phyloP scores from a whole-genome alignment of 1,284 basidiomycete genomes.

The Ganoderma lingzhi region DNA sequence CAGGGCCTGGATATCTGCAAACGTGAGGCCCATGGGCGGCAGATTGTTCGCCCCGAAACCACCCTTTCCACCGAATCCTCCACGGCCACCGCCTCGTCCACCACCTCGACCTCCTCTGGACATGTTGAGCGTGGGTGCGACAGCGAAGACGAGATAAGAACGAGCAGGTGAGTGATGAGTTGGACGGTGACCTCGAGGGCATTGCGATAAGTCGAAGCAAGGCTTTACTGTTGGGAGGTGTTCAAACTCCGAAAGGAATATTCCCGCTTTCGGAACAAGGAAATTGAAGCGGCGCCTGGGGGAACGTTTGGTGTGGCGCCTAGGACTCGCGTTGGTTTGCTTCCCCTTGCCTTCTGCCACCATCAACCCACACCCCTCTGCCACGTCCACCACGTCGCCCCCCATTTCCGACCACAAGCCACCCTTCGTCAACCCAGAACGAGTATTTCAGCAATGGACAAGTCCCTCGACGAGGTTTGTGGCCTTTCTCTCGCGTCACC shows the following conservation, averaged over 20 bases:
- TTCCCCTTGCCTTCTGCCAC: slow-evolving; percentile 38
- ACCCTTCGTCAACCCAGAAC: slow-evolving; percentile 6
- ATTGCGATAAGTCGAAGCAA: slow-evolving; percentile 18
- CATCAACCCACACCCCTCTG: slow-evolving; percentile 31
- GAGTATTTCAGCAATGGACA: slow-evolving; percentile 65
- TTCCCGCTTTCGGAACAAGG: slow-evolving; percentile 12
- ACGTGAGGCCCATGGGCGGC: slow-evolving; percentile 81
- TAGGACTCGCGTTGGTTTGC: slow-evolving; percentile 28
- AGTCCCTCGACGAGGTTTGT: slow-evolving; percentile 89
- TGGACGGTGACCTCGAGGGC: slow-evolving; percentile 9
- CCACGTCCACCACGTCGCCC: slow-evolving; percentile 30
- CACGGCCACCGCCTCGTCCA: slow-evolving; percentile 57
- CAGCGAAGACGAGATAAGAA: slow-evolving; percentile 4
- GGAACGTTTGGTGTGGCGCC: slow-evolving; percentile 14
- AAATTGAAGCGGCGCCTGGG: slow-evolving; percentile 25
- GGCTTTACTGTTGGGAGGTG: not conserved
- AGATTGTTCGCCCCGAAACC: slow-evolving; percentile 49
- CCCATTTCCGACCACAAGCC: slow-evolving; percentile 22
- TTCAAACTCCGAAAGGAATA: slow-evolving; percentile 35
- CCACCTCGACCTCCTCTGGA: slow-evolving; percentile 64
- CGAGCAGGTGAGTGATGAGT: slow-evolving; percentile 5
- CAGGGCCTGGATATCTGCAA: slow-evolving; percentile 78
- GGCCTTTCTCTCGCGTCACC: slow-evolving; percentile 28
- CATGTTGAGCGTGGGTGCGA: slow-evolving; percentile 48
- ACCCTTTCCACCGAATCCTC: slow-evolving; percentile 60